phyloP scores from a whole-genome alignment of 2,329 filamentous ascomycete genomes.

The Atkinsonella texensis region DNA sequence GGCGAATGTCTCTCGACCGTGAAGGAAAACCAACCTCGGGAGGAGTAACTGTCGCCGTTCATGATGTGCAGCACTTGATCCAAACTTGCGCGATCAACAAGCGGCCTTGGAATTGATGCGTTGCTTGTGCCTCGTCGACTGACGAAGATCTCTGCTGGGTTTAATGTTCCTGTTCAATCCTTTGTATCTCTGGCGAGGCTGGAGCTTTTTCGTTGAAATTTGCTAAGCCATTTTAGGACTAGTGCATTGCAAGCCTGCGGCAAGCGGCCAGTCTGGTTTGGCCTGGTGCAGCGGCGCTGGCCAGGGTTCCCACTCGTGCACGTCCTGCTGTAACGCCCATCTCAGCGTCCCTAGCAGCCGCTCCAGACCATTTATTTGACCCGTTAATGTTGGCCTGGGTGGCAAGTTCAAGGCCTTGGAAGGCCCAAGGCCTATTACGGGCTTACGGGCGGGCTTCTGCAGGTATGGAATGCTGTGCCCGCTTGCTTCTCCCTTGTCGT shows the following conservation, averaged over 20 bases:
- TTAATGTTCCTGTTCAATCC: conserved; percentile 11
- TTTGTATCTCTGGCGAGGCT: conserved; percentile 23
- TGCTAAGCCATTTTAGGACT: conserved; percentile 17
- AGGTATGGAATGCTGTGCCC: too few species aligned
- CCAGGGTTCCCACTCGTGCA: background rate
- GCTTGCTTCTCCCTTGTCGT: too few species aligned
- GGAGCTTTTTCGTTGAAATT: conserved; percentile 29
- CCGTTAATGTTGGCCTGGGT: too few species aligned
- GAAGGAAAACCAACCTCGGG: conserved; percentile 37
- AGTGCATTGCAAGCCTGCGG: conserved; percentile 5
- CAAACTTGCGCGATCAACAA: conserved; percentile 7
- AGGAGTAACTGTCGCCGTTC: conserved; percentile 78
- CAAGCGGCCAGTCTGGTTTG: background rate
- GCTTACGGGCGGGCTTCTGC: too few species aligned
- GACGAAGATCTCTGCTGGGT: background rate
- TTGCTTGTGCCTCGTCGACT: background rate
- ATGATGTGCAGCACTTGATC: conserved; percentile 33
- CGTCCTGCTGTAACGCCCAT: too few species aligned
- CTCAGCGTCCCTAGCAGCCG: background rate
- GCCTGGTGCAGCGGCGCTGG: background rate
- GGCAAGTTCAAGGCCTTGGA: background rate
- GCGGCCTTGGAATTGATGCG: conserved; percentile 4
- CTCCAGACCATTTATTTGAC: too few species aligned
- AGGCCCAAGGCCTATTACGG: too few species aligned
- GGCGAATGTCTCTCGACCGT: background rate